A percentile compares a stretch with the other conserved stretches of the same genome.
Evolutionary conservation across 176 grass and related monocot species (phyloP).

Genomic region (Phragmites australis): DNA sequence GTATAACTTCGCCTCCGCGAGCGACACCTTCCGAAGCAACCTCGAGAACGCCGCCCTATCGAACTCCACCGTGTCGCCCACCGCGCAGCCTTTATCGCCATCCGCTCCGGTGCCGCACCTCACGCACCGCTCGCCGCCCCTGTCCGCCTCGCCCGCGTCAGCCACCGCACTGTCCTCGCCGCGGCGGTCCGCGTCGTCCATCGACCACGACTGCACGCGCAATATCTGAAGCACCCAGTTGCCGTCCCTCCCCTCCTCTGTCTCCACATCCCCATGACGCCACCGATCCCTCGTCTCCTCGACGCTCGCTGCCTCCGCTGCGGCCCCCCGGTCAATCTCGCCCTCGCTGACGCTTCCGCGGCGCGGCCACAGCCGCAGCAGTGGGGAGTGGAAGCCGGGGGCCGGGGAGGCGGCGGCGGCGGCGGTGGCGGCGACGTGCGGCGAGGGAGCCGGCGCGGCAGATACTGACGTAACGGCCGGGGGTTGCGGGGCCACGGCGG

Average conservation of each 20-base stretch:
- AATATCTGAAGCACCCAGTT: conserved; percentile 3
- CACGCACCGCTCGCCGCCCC: background rate
- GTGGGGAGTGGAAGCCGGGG: background rate
- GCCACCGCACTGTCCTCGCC: background rate
- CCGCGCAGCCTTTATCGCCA: conserved; percentile 23
- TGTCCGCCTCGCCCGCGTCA: background rate
- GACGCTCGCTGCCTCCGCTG: background rate
- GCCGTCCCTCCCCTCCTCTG: background rate
- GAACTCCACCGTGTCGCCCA: conserved; percentile 34
- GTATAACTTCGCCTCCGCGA: conserved; percentile 53
- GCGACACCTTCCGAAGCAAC: conserved; percentile 61
- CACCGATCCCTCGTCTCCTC: background rate
- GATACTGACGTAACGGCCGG: background rate
- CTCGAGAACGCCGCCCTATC: conserved; percentile 66
- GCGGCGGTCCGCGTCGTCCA: background rate
- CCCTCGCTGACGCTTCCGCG: background rate
- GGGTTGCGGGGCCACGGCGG: background rate
- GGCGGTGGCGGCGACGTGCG: too few relatives aligned
- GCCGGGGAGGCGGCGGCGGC: background rate
- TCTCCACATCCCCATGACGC: background rate
- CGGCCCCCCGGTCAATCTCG: background rate
- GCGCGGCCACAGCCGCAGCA: background rate
- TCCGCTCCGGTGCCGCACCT: conserved; percentile 12
- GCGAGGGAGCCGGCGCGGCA: background rate
- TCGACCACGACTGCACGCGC: background rate